Base-by-base conservation (phyloP, 1,284 basidiomycete species). In the Somion occarium region DNA sequence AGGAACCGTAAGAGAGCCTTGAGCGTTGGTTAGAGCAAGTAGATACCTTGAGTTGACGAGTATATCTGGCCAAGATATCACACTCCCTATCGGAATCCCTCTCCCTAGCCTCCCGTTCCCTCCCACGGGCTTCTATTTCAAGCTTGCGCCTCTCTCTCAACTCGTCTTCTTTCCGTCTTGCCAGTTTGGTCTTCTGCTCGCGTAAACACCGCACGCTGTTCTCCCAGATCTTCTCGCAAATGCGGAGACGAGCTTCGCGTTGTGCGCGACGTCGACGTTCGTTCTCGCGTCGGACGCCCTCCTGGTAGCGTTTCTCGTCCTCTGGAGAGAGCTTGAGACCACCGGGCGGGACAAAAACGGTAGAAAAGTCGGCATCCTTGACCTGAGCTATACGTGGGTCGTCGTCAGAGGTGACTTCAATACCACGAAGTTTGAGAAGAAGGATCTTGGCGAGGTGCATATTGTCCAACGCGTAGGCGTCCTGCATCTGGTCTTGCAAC, bases 321-420 rank as follows among this genome's bases (percentile, higher is more conserved):
- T 69, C 69, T 43, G 77, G 78, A 54, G 78, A 77, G 53, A 80
- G 67, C 22, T 59, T 57, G 49, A 85, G 72, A 1, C 72, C 71
- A 15, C 79, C 80, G 42, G 73, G 69, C 1, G 83, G 82, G 2
- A 80, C 67, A 56, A 84, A 85, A 56, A 73, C 78, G 44, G 73
- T 66, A 58, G 80, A 75, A 60, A 85, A 84, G 62, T 85, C 84
- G 59, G 82, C 82, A 66, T 85, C 82, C 54, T 71, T 72, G 42
- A 85, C 81, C 20, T 73, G 70, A 27, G 74, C 80, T 48, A 85
- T 83, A 46, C 80, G 75, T 1, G 83, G 81, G 64, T 85, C 83
- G 52, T 75, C 65, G 61, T 81, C 78, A 18, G 72, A 72, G 12
- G 73, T 71, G 59, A 83, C 76, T 50, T 82, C 74, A 49, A 83